A percentile compares a stretch with the other conserved stretches of the same genome.
Evolutionary conservation across 495 filamentous ascomycete species (phyloP).

Genomic region (Aspergillus cristatus): DNA sequence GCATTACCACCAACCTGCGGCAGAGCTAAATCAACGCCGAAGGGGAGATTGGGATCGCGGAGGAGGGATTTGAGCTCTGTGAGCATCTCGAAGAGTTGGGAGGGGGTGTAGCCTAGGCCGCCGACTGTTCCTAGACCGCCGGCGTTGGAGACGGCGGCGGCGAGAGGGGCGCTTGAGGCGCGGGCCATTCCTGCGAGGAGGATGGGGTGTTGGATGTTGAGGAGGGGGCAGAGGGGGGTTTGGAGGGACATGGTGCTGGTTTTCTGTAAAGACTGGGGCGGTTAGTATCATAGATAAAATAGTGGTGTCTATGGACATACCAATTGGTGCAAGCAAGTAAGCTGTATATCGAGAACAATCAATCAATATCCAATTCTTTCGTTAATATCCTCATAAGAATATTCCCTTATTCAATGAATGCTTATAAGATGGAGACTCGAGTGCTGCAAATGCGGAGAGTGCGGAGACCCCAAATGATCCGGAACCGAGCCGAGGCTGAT

Average conservation of each 20-base stretch:
- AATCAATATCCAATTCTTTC: too few species aligned
- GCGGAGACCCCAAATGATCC: too few species aligned
- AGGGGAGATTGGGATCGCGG: conserved; percentile 53
- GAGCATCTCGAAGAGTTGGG: conserved; percentile 69
- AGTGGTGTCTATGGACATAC: too few species aligned
- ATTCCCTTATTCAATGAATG: too few species aligned
- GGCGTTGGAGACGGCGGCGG: conserved; percentile 80
- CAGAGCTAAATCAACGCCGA: conserved; percentile 81
- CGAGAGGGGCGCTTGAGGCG: conserved; percentile 64
- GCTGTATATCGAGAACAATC: too few species aligned
- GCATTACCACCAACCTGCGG: conserved; percentile 74
- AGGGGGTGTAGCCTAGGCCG: conserved; percentile 75
- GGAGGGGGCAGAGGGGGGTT: conserved; percentile 66
- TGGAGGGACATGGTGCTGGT: conserved; percentile 43
- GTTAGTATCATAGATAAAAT: too few species aligned
- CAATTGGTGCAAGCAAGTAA: too few species aligned
- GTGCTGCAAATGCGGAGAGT: too few species aligned
- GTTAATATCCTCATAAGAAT: too few species aligned
- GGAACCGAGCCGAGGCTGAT: too few species aligned
- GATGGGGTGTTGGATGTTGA: conserved; percentile 73
- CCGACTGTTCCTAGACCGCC: conserved; percentile 81
- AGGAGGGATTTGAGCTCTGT: conserved; percentile 71
- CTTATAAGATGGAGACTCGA: too few species aligned
- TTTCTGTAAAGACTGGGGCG: too few species aligned
- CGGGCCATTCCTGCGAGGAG: conserved; percentile 85